Evolutionary conservation across 768 basidiomycete genomes (phyloP).

Genomic region (Suillus variegatus): DNA sequence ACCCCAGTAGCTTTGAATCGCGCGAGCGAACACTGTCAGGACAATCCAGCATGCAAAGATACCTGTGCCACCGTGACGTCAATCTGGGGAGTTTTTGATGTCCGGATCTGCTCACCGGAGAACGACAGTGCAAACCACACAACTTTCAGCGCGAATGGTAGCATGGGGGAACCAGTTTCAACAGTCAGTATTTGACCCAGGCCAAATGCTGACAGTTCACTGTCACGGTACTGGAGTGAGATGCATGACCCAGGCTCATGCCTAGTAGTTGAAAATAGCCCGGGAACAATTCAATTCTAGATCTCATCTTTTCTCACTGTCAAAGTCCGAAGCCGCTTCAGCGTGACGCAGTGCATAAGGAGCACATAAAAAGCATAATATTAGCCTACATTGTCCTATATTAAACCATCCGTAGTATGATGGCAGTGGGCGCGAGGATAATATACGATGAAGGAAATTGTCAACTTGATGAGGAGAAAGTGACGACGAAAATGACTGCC

Average conservation of each 20-base stretch:
- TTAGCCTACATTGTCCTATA: neutral
- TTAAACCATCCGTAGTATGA: neutral
- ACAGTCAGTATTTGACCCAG: neutral
- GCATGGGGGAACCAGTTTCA: conserved; percentile 37
- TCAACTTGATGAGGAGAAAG: neutral
- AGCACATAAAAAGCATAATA: neutral
- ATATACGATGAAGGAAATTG: neutral
- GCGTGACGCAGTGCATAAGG: neutral
- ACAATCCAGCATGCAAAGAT: conserved; percentile 51
- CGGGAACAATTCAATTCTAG: neutral
- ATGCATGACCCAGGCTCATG: neutral
- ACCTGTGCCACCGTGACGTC: conserved; percentile 36
- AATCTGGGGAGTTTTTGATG: neutral
- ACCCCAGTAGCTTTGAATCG: conserved; percentile 48
- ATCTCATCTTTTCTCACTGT: conserved; percentile 1
- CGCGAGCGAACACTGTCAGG: conserved; percentile 45
- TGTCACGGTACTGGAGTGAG: neutral
- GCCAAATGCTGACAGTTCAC: neutral
- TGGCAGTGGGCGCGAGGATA: neutral
- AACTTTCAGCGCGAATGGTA: conserved; percentile 55
- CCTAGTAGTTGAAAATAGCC: neutral
- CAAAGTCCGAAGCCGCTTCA: neutral
- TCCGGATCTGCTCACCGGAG: conserved; percentile 38
- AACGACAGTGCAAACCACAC: conserved; percentile 61
- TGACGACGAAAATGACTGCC: neutral